Evolutionary conservation across 1,139 yeast species (phyloP).

Genomic region (Waltiozyma sp.): DNA sequence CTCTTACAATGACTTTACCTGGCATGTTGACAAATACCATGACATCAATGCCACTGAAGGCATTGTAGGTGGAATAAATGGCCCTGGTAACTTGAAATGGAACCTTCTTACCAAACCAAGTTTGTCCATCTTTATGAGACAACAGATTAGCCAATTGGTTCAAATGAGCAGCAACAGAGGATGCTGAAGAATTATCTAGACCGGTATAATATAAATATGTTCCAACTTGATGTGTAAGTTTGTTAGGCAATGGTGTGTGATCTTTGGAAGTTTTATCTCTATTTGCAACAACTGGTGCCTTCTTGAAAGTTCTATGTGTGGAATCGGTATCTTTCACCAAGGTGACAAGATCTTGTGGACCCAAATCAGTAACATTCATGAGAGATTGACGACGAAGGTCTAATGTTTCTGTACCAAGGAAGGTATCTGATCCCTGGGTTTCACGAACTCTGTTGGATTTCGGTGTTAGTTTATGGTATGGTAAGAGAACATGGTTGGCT

Average conservation of each 20-base stretch:
- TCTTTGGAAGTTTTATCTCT: conserved; percentile 2
- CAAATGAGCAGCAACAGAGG: conserved; percentile 64
- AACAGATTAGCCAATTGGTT: conserved; percentile 64
- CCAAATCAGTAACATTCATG: conserved; percentile 32
- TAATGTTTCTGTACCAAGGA: not conserved
- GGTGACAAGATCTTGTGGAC: conserved; percentile 89
- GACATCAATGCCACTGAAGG: conserved; percentile 68
- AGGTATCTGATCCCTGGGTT: not conserved
- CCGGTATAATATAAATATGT: conserved; percentile 39
- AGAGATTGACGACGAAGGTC: not conserved
- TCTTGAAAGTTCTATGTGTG: conserved; percentile 5
- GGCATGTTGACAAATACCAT: conserved; percentile 67
- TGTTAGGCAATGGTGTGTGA: conserved; percentile 7
- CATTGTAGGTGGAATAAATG: conserved; percentile 56
- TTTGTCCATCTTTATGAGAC: conserved; percentile 47
- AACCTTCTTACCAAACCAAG: conserved; percentile 65
- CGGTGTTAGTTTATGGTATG: not conserved
- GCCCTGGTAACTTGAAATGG: conserved; percentile 72
- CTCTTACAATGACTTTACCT: conserved; percentile 72
- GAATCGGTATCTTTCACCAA: conserved; percentile 33
- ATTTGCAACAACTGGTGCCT: conserved; percentile 7
- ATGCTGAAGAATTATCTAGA: conserved; percentile 51
- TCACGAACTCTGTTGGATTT: not conserved
- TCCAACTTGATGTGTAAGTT: conserved; percentile 20
- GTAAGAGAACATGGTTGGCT: not conserved